Evolutionary conservation across 208 protist species (phyloP).

Genomic region (Trypanosoma rangeli): DNA sequence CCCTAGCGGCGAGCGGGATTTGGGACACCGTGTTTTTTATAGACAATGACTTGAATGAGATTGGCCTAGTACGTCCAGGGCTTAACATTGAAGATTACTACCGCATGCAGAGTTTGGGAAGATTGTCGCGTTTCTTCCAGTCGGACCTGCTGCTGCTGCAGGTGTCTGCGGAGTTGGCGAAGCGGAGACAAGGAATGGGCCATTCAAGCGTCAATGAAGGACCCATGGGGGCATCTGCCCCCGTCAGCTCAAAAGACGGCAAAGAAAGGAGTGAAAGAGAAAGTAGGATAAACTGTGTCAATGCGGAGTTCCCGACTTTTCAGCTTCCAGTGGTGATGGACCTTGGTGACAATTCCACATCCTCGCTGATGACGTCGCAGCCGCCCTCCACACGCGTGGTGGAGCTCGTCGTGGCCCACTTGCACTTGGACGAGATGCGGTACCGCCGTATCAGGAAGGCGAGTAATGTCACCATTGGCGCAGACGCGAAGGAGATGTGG

Average conservation of each 20-base stretch:
- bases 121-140: constrained; percentile 58
- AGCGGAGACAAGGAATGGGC: constrained; percentile 1
- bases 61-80: constrained; percentile 65
- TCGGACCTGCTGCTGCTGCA: constrained; percentile 59
- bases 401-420: constrained; percentile 57
- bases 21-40: constrained; percentile 88
- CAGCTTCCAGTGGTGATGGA: not conserved
- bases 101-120: constrained; percentile 38
- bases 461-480: not conserved
- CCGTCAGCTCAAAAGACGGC: not conserved
- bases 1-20: constrained; percentile 59
- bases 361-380: not conserved
- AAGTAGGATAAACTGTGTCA: constrained; percentile 2
- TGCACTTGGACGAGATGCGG: constrained; percentile 47
- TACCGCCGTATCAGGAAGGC: constrained; percentile 32
- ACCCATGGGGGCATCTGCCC: not conserved
- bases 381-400: constrained; percentile 24
- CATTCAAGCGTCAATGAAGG: not conserved
- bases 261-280: not conserved
- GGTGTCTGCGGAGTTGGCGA: constrained; percentile 45
- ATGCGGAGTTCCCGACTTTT: not conserved
- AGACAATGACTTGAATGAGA: constrained; percentile 85
- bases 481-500: constrained; percentile 1
- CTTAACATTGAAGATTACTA: constrained; percentile 56
- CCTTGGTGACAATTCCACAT: not conserved